Evolutionary conservation across 2,329 filamentous ascomycete species (phyloP), one percentile per base, ranked within the genome.

Genomic region (Phyllosticta citrichinensis): DNA sequence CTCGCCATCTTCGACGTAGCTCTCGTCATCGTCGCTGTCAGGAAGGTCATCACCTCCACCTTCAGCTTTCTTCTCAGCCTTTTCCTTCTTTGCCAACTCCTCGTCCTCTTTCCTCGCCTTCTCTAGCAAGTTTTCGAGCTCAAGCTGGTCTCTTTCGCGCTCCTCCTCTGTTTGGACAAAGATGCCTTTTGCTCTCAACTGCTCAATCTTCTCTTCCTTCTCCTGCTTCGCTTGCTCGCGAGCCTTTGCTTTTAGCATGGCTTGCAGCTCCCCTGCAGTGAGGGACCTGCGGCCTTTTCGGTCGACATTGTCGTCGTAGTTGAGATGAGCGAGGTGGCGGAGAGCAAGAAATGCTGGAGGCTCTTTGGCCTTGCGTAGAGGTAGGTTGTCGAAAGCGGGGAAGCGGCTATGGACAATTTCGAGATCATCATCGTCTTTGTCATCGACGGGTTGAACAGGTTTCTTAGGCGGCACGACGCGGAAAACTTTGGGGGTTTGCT

Each of bases 101-200:
- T 88, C 83, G 1, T 87, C 92, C 70, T 97, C 90, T 63, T 85
- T 81, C 62, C 91, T 82, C 20, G 92, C 93, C 68, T 87, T 91
- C 55, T 93, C 87, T 25, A 97, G 83, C 63, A 97, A 82, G 68
- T 97, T 88, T 67, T 97, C 94, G 12, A 96, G 85, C 62, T 92
- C 85, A 62, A 88, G 85, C 72, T 91, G 84, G 70, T 96, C 88
- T 35, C 84, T 83, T 69, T 92, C 88, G 20, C 89, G 85, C 72
- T 99, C 92, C 73, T 97, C 93, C 2, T 87, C 84, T 0, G 89
- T 96, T 71, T 92, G 87, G 19, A 97, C 80, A 24, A 87, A 78
- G 25, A 97, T 81, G 8, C 94, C 94, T 73, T 88, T 91, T 11
- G 87, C 86, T 68, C 83, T 85, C 51, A 99, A 81, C 66, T 86